phyloP scores from a whole-genome alignment of 805 yeast genomes.

The Lachancea cidri region DNA sequence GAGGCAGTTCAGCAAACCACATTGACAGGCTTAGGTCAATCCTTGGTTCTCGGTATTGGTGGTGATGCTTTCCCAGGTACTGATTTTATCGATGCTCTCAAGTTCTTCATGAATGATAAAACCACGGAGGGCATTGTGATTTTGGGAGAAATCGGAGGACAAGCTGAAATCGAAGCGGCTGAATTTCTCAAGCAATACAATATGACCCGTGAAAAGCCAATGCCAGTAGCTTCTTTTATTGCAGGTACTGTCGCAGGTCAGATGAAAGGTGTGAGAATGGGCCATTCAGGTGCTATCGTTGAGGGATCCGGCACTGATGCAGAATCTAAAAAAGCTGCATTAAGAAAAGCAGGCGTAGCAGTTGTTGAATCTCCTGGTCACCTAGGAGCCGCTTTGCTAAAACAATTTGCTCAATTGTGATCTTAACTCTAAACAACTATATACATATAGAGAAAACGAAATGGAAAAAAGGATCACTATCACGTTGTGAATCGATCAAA shows the following conservation, averaged over 20 bases:
- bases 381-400: constrained; percentile 87
- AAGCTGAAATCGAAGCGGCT: constrained; percentile 98
- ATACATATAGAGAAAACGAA: not conserved
- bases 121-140: constrained; percentile 95
- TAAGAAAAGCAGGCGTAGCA: constrained; percentile 84
- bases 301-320: constrained; percentile 99
- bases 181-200: constrained; percentile 88
- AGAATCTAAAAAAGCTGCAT: constrained; percentile 88
- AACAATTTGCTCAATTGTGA: constrained; percentile 76
- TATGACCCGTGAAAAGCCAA: constrained; percentile 84
- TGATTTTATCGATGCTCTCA: constrained; percentile 93
- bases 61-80: constrained; percentile 99
- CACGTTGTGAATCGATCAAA: too few relatives aligned
- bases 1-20: constrained; percentile 99
- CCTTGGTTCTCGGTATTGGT: constrained; percentile 97
- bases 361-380: constrained; percentile 97
- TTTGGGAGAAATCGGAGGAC: constrained; percentile 99
- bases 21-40: constrained; percentile 90
- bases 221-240: constrained; percentile 97
- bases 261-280: constrained; percentile 93
- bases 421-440: constrained; percentile 11
- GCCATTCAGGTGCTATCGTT: constrained; percentile 99
- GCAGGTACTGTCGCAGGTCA: constrained; percentile 99
- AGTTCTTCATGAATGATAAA: constrained; percentile 81
- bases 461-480: not conserved